phyloP scores from a whole-genome alignment of 2,329 filamentous ascomycete genomes.

The Waltergamsia citrina region DNA sequence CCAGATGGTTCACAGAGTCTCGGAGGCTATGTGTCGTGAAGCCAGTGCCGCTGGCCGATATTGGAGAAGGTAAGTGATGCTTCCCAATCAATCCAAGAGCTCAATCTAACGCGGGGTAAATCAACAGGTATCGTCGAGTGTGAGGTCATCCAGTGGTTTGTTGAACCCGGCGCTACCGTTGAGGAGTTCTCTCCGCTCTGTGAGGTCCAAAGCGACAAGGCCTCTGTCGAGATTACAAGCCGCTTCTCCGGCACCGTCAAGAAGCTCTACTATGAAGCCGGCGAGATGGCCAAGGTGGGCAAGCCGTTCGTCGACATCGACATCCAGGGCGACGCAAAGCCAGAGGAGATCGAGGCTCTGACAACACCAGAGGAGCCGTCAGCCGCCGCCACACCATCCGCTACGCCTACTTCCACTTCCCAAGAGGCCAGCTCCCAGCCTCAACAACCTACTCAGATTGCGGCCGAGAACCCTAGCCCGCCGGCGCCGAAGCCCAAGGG shows the following conservation, averaged over 20 bases:
- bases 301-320: constrained; percentile 94
- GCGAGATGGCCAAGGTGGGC: constrained; percentile 93
- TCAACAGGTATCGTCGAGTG: constrained; percentile 84
- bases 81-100: too few species aligned
- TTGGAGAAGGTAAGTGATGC: constrained; percentile 60
- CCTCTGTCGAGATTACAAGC: constrained; percentile 83
- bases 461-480: not conserved
- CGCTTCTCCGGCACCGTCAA: constrained; percentile 93
- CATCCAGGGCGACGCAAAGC: constrained; percentile 65
- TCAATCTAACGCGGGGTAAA: not conserved
- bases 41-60: constrained; percentile 75
- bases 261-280: constrained; percentile 89
- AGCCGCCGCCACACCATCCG: not conserved
- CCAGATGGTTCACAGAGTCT: constrained; percentile 42
- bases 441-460: too few species aligned
- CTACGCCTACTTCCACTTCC: not conserved
- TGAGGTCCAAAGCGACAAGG: constrained; percentile 98
- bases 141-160: constrained; percentile 99
- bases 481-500: constrained; percentile 31
- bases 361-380: constrained; percentile 14
- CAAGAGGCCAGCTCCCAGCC: constrained; percentile 5
- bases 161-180: constrained; percentile 87
- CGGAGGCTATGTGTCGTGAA: constrained; percentile 51
- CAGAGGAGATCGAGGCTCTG: constrained; percentile 23
- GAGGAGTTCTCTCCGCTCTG: constrained; percentile 98